Base-by-base conservation (phyloP, 1,284 basidiomycete species). In the Agroathelia rolfsii region DNA sequence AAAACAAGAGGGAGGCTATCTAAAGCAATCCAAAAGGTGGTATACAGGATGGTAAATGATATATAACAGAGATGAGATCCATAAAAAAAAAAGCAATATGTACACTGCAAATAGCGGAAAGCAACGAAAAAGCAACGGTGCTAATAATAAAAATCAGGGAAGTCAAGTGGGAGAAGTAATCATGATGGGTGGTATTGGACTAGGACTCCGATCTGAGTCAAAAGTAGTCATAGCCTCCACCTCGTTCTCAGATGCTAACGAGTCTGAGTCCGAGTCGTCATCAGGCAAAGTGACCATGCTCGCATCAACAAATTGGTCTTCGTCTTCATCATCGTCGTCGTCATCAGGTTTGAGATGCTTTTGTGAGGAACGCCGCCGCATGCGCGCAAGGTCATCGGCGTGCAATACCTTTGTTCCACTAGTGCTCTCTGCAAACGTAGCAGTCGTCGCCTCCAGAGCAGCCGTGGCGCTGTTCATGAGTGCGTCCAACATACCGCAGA, bases 331-430 rank as follows among this genome's bases (percentile, higher is more conserved):
- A 31, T 43, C 39, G 25, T n/a, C n/a, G n/a, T 50, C 51, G 9
- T 34, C 41, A 18, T 10, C 50, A 51, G 16, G 43, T 46, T 20
- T 46, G 39, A 24, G 51, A 50, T 3, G 43, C 29, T 22, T 42
- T 44, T 17, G 25, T 53, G 45, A 27, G 52, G 50, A 10, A 30
- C 42, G 14, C 59, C 66, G 33, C 62, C 61, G 73, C 76, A 82
- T 12, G 61, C 58, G 26, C 69, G 66, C 29, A 81, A 62, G n/a
- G 45, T 84, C 81, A 39, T 80, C 75, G 19, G 74, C 72, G 35
- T 65, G 75, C 12, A 84, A 59, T n/a, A 84, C 80, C 49, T 79
- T 82, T 17, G 77, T 61, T 3, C 58, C 57, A 10, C 62, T 57
- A 37, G 57, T 45, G 22, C 49, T 51, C 17, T 62, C 60, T 3